Conservation (phyloP, 2,329 filamentous ascomycete species). For the Sphaerulina populicola region DNA sequence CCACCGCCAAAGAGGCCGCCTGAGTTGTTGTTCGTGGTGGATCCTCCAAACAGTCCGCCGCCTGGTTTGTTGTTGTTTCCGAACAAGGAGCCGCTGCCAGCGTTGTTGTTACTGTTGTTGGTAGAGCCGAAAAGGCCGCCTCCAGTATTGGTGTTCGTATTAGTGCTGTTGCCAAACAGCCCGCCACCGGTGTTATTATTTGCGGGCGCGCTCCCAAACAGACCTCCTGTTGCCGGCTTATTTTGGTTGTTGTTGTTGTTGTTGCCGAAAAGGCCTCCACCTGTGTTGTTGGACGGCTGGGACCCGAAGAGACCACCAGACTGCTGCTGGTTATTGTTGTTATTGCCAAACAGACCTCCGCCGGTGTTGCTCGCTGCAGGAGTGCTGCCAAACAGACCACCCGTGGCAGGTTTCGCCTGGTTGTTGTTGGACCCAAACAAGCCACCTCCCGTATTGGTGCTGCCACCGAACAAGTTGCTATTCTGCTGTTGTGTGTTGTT, state of each 20-base stretch:
- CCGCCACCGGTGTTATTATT: conserved; percentile 27
- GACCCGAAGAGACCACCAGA: conserved; percentile 23
- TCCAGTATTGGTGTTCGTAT: conserved; percentile 26
- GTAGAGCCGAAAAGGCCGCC: conserved; percentile 35
- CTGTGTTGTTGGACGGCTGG: conserved; percentile 26
- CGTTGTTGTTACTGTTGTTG: conserved; percentile 25
- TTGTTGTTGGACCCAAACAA: conserved; percentile 27
- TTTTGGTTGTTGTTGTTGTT: conserved; percentile 32
- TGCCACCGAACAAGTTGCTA: conserved; percentile 35
- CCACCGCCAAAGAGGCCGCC: conserved; percentile 31
- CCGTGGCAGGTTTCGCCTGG: conserved; percentile 10
- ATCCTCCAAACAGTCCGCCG: conserved; percentile 38
- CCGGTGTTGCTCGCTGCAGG: conserved; percentile 25
- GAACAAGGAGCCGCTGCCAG: conserved; percentile 17
- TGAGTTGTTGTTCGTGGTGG: conserved; percentile 29
- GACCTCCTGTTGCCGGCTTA: conserved; percentile 32
- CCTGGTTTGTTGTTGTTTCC: conserved; percentile 38
- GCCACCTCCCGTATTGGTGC: conserved; percentile 29
- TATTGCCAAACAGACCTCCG: conserved; percentile 27
- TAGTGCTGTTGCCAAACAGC: conserved; percentile 33
- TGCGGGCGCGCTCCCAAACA: conserved; percentile 33
- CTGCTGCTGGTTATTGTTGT: conserved; percentile 13
- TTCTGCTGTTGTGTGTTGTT: conserved; percentile 14
- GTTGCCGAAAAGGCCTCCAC: conserved; percentile 35
- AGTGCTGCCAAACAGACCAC: conserved; percentile 35